A percentile compares a stretch with the other conserved stretches of the same genome.
Conservation (phyloP, 1,284 basidiomycete species). For the Ceratobasidium sp. region DNA sequence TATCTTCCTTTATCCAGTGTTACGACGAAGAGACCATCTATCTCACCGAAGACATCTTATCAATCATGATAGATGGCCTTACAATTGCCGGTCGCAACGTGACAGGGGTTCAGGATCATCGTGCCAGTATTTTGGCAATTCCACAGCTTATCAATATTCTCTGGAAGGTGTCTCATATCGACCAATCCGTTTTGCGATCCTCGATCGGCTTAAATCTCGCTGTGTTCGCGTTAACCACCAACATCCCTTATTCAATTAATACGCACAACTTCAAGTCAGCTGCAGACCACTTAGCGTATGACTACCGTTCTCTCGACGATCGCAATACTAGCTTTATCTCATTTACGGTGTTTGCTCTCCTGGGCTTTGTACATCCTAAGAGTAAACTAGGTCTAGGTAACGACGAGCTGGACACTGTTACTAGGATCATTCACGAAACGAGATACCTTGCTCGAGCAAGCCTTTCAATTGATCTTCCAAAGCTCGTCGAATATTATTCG, state of each 20-base stretch:
- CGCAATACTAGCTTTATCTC: background rate
- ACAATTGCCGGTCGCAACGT: slow-evolving; percentile 3
- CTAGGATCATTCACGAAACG: slow-evolving; percentile 12
- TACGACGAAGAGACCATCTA: slow-evolving; percentile 5
- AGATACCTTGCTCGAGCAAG: background rate
- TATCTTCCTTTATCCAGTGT: slow-evolving; percentile 4
- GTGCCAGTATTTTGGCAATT: background rate
- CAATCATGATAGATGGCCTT: slow-evolving; percentile 15
- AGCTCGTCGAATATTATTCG: background rate
- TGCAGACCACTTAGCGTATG: background rate
- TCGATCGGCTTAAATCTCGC: slow-evolving; percentile 27
- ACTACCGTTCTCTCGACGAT: background rate
- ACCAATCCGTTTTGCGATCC: background rate
- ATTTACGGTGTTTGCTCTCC: background rate
- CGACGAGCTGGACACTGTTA: background rate
- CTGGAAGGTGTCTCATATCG: slow-evolving; percentile 15
- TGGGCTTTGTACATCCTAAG: slow-evolving; percentile 1
- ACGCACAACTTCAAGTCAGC: background rate
- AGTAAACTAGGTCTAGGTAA: background rate
- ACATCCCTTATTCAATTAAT: background rate
- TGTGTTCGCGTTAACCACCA: background rate
- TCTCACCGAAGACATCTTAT: slow-evolving; percentile 9
- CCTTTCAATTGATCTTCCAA: background rate
- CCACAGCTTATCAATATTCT: slow-evolving; percentile 14
- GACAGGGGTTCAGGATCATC: background rate